Evolutionary conservation across 2,329 filamentous ascomycete genomes (phyloP).

Genomic region (Davidsoniella eucalypti): DNA sequence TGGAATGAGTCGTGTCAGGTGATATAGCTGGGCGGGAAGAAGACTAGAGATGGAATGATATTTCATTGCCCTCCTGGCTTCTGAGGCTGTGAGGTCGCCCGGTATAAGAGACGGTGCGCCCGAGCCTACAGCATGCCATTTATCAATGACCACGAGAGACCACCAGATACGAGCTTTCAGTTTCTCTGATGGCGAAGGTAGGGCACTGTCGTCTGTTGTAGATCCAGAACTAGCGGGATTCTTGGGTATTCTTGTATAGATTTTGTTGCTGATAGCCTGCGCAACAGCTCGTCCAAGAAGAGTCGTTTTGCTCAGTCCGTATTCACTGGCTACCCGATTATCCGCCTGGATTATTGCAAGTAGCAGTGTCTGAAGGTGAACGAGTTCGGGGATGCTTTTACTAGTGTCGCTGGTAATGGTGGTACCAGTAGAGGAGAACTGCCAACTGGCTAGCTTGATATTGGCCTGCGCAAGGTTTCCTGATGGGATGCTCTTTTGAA

Average conservation of each 20-base stretch:
- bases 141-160: constrained; percentile 53
- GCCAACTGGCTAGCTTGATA: constrained; percentile 33
- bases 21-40: constrained; percentile 46
- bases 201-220: constrained; percentile 25
- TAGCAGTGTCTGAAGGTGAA: constrained; percentile 51
- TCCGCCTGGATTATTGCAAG: constrained; percentile 51
- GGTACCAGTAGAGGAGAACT: constrained; percentile 20
- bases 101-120: constrained; percentile 46
- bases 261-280: constrained; percentile 46
- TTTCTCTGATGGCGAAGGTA: too few relatives aligned
- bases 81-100: constrained; percentile 32
- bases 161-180: constrained; percentile 38
- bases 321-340: constrained; percentile 30
- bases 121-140: constrained; percentile 56
- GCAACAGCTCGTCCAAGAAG: constrained; percentile 50
- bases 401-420: background rate
- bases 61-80: constrained; percentile 24
- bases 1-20: constrained; percentile 41
- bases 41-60: constrained; percentile 40
- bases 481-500: background rate
- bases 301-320: constrained; percentile 32
- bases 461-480: constrained; percentile 6
- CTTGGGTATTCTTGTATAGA: constrained; percentile 21
- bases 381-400: constrained; percentile 12
- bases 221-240: constrained; percentile 18